phyloP scores from a whole-genome alignment of 306 rosid species.

The Lupinus albus region DNA sequence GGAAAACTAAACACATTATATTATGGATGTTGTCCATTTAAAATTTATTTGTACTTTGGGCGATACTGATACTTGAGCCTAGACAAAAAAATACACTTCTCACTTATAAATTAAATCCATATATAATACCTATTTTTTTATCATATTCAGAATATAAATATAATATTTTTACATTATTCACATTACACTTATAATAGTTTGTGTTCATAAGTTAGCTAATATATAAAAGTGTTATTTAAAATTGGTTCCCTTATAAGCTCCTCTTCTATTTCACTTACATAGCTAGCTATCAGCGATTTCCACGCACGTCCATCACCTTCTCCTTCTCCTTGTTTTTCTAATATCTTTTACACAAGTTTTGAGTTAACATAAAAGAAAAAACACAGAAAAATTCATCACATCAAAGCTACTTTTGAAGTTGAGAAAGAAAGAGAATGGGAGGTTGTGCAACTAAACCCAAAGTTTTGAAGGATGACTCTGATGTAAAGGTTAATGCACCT shows the following conservation, averaged over 20 bases:
- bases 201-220: too few species aligned
- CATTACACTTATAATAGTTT: too few species aligned
- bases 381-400: neutral
- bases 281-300: constrained; percentile 15
- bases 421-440: constrained; percentile 49
- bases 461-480: constrained; percentile 40
- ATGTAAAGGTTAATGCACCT: constrained; percentile 18
- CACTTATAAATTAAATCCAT: too few species aligned
- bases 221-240: constrained; percentile 14
- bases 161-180: too few species aligned
- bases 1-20: too few species aligned
- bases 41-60: too few species aligned
- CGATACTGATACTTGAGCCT: too few species aligned
- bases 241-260: constrained; percentile 4
- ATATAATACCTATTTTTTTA: too few species aligned
- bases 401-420: neutral
- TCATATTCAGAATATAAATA: too few species aligned
- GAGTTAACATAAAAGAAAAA: neutral
- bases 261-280: neutral
- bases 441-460: constrained; percentile 71
- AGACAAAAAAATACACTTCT: too few species aligned
- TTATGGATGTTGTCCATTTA: too few species aligned
- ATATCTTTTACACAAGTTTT: neutral
- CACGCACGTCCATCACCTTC: constrained; percentile 30
- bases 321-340: neutral